Conservation (phyloP, 805 yeast species). For the Candida chilensis region DNA sequence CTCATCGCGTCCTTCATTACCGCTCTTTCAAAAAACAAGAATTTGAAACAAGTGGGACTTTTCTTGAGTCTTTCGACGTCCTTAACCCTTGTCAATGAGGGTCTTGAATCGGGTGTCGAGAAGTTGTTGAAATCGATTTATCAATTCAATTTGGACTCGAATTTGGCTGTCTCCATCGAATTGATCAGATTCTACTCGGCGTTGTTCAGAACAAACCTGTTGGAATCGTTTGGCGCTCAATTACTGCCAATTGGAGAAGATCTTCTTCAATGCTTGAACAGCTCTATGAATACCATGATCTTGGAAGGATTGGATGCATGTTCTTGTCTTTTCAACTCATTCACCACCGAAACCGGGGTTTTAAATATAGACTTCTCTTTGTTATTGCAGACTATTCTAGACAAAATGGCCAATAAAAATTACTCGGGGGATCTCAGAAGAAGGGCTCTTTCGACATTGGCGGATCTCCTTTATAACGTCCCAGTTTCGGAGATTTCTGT, state of each 20-base stretch:
- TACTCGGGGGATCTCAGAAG: neutral
- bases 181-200: constrained; percentile 23
- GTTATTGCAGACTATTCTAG: constrained; percentile 1
- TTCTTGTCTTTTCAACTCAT: no score
- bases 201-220: constrained; percentile 16
- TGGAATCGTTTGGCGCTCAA: constrained; percentile 18
- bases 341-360: no score
- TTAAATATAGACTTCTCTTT: no score
- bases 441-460: neutral
- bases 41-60: constrained; percentile 4
- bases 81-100: constrained; percentile 11
- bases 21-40: constrained; percentile 5
- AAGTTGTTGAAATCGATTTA: constrained; percentile 9
- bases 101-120: constrained; percentile 5
- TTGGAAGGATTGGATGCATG: no score
- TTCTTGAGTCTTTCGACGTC: constrained; percentile 12
- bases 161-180: constrained; percentile 11
- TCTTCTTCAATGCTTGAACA: constrained; percentile 17
- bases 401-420: constrained; percentile 4
- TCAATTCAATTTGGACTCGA: constrained; percentile 10
- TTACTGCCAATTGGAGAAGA: constrained; percentile 11
- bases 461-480: neutral
- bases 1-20: constrained; percentile 4
- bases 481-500: neutral
- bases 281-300: constrained; percentile 21